Base-by-base conservation (phyloP, 2,329 filamentous ascomycete genomes). In the Pestalotiopsis sp. region DNA sequence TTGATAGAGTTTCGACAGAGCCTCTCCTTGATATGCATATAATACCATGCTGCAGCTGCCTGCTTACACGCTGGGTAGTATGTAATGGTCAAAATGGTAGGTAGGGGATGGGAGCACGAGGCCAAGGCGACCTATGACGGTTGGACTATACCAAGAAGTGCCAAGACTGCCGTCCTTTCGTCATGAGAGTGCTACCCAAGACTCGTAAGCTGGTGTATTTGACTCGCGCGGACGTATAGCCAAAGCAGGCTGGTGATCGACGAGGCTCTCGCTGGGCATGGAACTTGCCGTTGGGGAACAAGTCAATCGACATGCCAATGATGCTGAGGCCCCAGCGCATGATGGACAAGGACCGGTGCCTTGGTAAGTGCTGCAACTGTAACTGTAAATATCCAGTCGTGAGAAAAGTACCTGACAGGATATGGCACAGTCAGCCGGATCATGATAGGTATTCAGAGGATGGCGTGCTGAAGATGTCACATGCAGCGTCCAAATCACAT, bases 211-310 rank as follows among this genome's bases (percentile, higher is more conserved):
- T 62, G 9, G 59, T 17, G 59, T 20, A 39, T 17, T 62, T 62
- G 59, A 23, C 20, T 64, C 38, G 27, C 41, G 20, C 64, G 64
- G 49, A 38, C 23, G 41, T 41, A 57, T 66, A 39, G 20, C 64
- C 64, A 57, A 66, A 57, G 64, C 20, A 27, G 64, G 45, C 52
- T 66, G 64, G 64, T 58, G 49, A 66, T 66, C 64, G 27, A 66
- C 64, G 64, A 57, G 64, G 64, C 64, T 66, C 64, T 66, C 6
- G 20, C 13, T 13, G 27, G 41, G 11, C 12, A 64, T 52, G 62
- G 62, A 52, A 64, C 62, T 64, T 64, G 27, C 62, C 62, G 62
- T 52, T 23, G 62, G 17, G 17, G 11, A 17, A 13, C 31, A 39
- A 39, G 23, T n/a, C 31, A 41, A 20, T 20, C 60, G 27, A 39